Conservation (phyloP, 371 early-diverging fungal species). For the Mortierella sp. region DNA sequence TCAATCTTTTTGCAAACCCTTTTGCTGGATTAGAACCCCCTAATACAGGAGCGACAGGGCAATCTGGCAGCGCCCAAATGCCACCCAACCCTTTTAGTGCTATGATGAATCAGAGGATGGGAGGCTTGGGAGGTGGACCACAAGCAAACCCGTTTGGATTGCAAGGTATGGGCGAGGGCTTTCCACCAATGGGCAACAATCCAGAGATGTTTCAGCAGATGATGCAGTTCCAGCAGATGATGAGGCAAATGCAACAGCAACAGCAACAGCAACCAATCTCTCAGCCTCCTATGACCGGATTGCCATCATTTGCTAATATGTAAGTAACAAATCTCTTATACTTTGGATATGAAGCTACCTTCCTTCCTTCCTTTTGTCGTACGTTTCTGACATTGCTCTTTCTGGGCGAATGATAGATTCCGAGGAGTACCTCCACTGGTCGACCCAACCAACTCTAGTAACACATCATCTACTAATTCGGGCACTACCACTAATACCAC, state of each 20-base stretch:
- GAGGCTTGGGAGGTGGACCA: constrained; percentile 3
- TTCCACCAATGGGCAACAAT: constrained; percentile 39
- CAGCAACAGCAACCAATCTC: constrained; percentile 34
- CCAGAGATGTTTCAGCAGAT: constrained; percentile 56
- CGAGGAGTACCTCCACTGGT: constrained; percentile 26
- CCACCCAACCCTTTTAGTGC: constrained; percentile 63
- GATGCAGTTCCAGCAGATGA: constrained; percentile 58
- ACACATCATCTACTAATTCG: constrained; percentile 1
- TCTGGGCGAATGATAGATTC: constrained; percentile 16
- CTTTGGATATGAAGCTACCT: too few relatives aligned
- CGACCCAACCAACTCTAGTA: constrained; percentile 10
- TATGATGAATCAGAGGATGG: constrained; percentile 34
- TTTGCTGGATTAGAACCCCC: constrained; percentile 20
- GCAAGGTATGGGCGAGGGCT: constrained; percentile 20
- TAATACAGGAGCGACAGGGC: constrained; percentile 8
- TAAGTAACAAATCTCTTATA: constrained; percentile 4
- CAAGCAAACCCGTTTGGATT: constrained; percentile 57
- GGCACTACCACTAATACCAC: neutral
- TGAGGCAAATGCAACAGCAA: constrained; percentile 58
- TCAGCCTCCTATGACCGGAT: constrained; percentile 5
- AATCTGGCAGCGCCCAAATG: constrained; percentile 9
- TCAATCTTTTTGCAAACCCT: constrained; percentile 38
- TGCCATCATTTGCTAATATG: constrained; percentile 32
- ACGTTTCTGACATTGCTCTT: neutral
- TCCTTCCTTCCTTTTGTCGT: too few relatives aligned